phyloP scores from a whole-genome alignment of 805 yeast species.

The Kodamaea kaohsiungensis region DNA sequence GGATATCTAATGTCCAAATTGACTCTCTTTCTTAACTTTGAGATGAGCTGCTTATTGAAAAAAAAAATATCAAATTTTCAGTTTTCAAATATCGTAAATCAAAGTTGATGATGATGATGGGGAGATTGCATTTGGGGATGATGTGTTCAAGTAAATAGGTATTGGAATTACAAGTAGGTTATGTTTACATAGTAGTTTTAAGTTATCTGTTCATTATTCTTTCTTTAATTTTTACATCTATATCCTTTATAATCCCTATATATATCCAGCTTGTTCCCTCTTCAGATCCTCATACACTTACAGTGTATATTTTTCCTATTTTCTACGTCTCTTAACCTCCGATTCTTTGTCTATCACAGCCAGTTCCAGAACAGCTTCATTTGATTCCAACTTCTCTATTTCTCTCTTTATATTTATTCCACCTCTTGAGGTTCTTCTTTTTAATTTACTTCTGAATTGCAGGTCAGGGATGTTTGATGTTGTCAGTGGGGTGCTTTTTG shows the following conservation, averaged over 20 bases:
- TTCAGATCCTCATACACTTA: background rate
- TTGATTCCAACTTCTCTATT: conserved; percentile 8
- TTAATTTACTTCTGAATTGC: conserved; percentile 14
- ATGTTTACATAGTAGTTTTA: too few relatives aligned
- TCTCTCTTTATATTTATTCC: conserved; percentile 22
- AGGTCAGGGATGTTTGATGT: conserved; percentile 1
- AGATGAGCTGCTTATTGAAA: conserved; percentile 2
- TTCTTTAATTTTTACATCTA: background rate
- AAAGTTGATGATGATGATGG: background rate
- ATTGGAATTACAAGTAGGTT: too few relatives aligned
- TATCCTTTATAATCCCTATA: background rate
- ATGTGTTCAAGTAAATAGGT: too few relatives aligned
- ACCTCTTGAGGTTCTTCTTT: conserved; percentile 30
- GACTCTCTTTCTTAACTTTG: conserved; percentile 6
- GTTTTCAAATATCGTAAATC: too few relatives aligned
- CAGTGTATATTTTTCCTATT: background rate
- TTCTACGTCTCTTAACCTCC: conserved; percentile 4
- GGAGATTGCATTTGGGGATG: too few relatives aligned
- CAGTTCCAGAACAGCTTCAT: conserved; percentile 7
- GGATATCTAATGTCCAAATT: background rate
- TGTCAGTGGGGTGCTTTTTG: background rate
- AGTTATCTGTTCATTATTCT: background rate
- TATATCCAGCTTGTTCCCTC: background rate
- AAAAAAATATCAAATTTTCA: background rate
- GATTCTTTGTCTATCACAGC: background rate